Percentiles rank a stretch among this genome's conserved stretches.
Conservation (phyloP, 2,329 filamentous ascomycete genomes). For the Stylonectria norvegica region DNA sequence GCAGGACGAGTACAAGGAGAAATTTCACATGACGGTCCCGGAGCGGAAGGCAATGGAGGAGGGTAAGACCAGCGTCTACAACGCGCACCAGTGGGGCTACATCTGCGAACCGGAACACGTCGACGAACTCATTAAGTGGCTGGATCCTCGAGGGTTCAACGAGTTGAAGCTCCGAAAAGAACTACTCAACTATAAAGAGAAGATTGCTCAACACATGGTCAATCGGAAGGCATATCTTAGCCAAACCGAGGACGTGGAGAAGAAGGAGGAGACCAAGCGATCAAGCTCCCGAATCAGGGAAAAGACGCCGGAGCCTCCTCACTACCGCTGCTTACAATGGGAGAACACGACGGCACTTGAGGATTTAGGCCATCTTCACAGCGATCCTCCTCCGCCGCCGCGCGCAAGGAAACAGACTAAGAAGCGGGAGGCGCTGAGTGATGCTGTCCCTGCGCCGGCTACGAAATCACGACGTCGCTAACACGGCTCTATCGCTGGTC, state of each 20-base stretch:
- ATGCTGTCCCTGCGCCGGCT: constrained; percentile 26
- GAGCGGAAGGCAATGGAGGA: constrained; percentile 86
- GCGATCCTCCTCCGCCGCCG: constrained; percentile 50
- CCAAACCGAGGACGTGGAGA: constrained; percentile 36
- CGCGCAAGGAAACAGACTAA: constrained; percentile 49
- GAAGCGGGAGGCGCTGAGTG: constrained; percentile 46
- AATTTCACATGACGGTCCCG: constrained; percentile 77
- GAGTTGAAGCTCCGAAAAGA: constrained; percentile 88
- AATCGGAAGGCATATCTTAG: constrained; percentile 68
- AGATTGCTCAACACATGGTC: constrained; percentile 76
- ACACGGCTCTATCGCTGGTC: too few relatives aligned
- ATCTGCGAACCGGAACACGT: constrained; percentile 77
- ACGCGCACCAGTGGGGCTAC: constrained; percentile 84
- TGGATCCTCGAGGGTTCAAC: constrained; percentile 81
- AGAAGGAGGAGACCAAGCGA: constrained; percentile 39
- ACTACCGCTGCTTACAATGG: constrained; percentile 52
- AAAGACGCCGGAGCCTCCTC: constrained; percentile 44
- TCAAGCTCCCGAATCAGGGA: constrained; percentile 47
- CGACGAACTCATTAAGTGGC: constrained; percentile 78
- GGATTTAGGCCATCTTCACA: constrained; percentile 56
- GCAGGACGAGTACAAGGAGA: constrained; percentile 70
- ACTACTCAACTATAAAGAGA: constrained; percentile 69
- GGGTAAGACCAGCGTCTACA: constrained; percentile 72
- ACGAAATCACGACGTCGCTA: constrained; percentile 30
- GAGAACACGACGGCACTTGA: constrained; percentile 56